Evolutionary conservation across 106 monocot species (phyloP), one percentile per base, ranked within the genome.

Genomic region (Ottelia alismoides): DNA sequence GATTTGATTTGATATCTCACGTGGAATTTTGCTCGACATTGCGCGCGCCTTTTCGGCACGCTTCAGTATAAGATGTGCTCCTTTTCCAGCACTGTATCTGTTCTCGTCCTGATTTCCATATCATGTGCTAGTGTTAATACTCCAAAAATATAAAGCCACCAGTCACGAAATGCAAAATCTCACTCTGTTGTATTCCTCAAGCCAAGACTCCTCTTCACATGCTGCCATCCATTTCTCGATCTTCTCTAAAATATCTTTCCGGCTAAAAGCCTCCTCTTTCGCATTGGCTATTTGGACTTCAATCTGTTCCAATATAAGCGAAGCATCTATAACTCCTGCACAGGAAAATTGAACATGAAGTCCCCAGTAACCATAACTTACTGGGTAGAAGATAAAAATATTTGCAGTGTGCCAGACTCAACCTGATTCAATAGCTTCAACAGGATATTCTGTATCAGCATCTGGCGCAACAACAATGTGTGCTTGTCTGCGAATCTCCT

Each of bases 151-250:
- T n/a, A n/a, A n/a, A n/a, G n/a, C n/a, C n/a, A n/a, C n/a, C n/a
- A n/a, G n/a, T n/a, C n/a, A n/a, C n/a, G n/a, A n/a, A n/a, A n/a
- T n/a, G n/a, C n/a, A n/a, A 17, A 29, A 6, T 16, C 35, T 27
- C 28, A 85, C 85, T 70, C 66, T 85, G 28, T 76, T 85, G 52
- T 85, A 85, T 52, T 85, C 85, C 46, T 85, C 79, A 18, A 85
- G 85, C 79, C 85, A 85, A 6, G 63, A 57, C 47, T 85, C 85
- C 51, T 85, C 85, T 17, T 80, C 65, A 27, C 85, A 79, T 18
- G 85, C 79, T 49, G 56, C 25, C 26, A 80, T 53, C 79, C 73
- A 80, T 76, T 85, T 85, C 30, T 80, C 79, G 25, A 85, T 73
- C 62, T 64, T 85, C 28, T 85, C 85, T 30, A 85, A 69, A 27